Evolutionary conservation across 768 basidiomycete genomes (phyloP).

Genomic region (Fomitopsis pulvina): DNA sequence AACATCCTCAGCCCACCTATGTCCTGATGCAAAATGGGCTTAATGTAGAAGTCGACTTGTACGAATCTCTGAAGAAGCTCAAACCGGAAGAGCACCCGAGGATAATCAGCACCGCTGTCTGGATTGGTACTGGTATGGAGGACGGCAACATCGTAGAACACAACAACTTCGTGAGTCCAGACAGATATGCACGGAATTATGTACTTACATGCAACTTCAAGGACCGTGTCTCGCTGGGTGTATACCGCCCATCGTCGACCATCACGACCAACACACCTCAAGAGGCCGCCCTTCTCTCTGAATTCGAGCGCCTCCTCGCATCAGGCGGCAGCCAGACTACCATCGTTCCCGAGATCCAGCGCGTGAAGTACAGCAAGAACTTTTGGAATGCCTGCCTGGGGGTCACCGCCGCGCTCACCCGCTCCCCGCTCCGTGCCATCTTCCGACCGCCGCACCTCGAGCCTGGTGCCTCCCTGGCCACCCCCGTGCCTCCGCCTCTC

Average conservation of each 20-base stretch:
- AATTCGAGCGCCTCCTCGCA: slow-evolving; percentile 38
- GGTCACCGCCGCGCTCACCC: slow-evolving; percentile 43
- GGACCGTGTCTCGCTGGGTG: slow-evolving; percentile 48
- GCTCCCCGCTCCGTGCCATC: slow-evolving; percentile 41
- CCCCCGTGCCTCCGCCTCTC: neutral
- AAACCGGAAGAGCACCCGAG: slow-evolving; percentile 35
- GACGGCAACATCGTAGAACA: slow-evolving; percentile 45
- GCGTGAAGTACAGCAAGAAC: slow-evolving; percentile 56
- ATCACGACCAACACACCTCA: slow-evolving; percentile 35
- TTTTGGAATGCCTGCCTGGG: slow-evolving; percentile 58
- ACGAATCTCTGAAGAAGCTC: slow-evolving; percentile 41
- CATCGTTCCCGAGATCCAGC: slow-evolving; percentile 54
- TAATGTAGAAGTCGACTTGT: slow-evolving; percentile 61
- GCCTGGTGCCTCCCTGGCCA: slow-evolving; percentile 13
- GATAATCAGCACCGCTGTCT: slow-evolving; percentile 50
- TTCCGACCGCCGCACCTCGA: slow-evolving; percentile 41
- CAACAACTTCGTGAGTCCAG: slow-evolving; percentile 39
- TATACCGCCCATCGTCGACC: slow-evolving; percentile 42
- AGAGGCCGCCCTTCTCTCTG: slow-evolving; percentile 36
- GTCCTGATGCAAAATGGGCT: slow-evolving; percentile 69
- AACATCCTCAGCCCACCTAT: slow-evolving; percentile 47
- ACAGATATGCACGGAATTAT: neutral
- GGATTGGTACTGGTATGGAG: slow-evolving; percentile 45
- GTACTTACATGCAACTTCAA: slow-evolving; percentile 14
- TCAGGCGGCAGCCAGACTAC: slow-evolving; percentile 41